Conservation (phyloP, 768 basidiomycete species). For the Agaricus bisporus region DNA sequence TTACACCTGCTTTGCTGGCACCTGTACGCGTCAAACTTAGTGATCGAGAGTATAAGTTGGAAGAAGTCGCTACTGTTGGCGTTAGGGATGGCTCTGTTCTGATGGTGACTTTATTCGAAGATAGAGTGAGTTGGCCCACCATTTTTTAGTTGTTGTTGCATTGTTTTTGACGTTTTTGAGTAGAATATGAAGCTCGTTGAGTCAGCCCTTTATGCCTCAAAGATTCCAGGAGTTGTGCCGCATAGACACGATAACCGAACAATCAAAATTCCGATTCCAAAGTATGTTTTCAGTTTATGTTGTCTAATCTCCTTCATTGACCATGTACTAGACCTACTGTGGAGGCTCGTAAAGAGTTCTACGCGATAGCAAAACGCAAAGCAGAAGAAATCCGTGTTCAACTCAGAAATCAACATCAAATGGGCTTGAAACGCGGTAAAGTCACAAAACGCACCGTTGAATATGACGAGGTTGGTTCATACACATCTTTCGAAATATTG, state of each 20-base stretch:
- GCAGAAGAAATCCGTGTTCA: conserved; percentile 75
- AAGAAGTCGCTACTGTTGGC: conserved; percentile 76
- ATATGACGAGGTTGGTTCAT: conserved; percentile 53
- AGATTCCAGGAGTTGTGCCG: conserved; percentile 65
- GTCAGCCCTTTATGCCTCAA: conserved; percentile 68
- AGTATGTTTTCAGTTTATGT: conserved; percentile 35
- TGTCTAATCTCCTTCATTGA: not conserved
- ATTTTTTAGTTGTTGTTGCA: not conserved
- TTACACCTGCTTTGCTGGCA: conserved; percentile 66
- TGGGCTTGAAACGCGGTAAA: conserved; percentile 62
- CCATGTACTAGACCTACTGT: conserved; percentile 58
- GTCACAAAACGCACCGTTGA: conserved; percentile 66
- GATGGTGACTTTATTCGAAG: conserved; percentile 73
- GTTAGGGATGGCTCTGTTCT: conserved; percentile 72
- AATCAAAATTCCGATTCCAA: conserved; percentile 75
- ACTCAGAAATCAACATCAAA: conserved; percentile 64
- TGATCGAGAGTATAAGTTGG: conserved; percentile 38
- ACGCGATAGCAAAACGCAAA: conserved; percentile 49
- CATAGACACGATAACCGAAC: conserved; percentile 68
- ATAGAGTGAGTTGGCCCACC: conserved; percentile 45
- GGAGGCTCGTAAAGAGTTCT: conserved; percentile 56
- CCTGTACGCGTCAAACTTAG: conserved; percentile 55
- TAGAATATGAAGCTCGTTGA: conserved; percentile 77
- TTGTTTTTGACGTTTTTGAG: conserved; percentile 21
- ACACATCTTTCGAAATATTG: not conserved